phyloP scores from a whole-genome alignment of 2,329 filamentous ascomycete species.

The Botryosphaeria dothidea region DNA sequence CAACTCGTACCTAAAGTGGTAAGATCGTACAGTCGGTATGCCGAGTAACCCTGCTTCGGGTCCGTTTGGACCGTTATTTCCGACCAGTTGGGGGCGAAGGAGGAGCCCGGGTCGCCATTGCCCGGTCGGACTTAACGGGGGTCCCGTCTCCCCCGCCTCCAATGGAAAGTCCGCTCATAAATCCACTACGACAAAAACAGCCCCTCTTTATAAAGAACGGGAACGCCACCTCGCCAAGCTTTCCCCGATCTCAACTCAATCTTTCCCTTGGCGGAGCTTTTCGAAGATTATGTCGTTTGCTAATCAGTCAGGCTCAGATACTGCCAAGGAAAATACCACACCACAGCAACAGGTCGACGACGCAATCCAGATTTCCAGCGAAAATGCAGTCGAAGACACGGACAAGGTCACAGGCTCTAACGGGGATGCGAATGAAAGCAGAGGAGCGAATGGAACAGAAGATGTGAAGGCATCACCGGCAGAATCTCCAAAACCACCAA shows the following conservation, averaged over 20 bases:
- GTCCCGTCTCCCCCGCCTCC: neutral
- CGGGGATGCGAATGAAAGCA: neutral
- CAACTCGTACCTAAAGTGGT: too few relatives aligned
- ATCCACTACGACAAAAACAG: neutral
- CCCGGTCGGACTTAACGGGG: neutral
- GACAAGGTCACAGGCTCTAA: too few relatives aligned
- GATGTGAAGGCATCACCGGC: conserved; percentile 3
- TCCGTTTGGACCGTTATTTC: neutral
- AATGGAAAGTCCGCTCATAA: neutral
- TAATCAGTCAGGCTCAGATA: neutral
- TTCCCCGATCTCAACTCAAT: neutral
- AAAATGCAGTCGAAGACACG: neutral
- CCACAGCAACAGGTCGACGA: neutral
- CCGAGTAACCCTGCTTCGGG: too few relatives aligned
- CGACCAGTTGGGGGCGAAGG: neutral
- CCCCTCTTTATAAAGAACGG: neutral
- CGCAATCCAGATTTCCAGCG: neutral
- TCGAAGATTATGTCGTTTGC: neutral
- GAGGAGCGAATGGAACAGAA: neutral
- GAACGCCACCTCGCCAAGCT: neutral
- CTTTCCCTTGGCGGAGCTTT: neutral
- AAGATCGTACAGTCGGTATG: too few relatives aligned
- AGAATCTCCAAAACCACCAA: conserved; percentile 11
- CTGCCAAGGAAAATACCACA: neutral
- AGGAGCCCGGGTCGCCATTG: neutral